phyloP scores from a whole-genome alignment of 139 green algal genomes.

The Picochlorum sp. region DNA sequence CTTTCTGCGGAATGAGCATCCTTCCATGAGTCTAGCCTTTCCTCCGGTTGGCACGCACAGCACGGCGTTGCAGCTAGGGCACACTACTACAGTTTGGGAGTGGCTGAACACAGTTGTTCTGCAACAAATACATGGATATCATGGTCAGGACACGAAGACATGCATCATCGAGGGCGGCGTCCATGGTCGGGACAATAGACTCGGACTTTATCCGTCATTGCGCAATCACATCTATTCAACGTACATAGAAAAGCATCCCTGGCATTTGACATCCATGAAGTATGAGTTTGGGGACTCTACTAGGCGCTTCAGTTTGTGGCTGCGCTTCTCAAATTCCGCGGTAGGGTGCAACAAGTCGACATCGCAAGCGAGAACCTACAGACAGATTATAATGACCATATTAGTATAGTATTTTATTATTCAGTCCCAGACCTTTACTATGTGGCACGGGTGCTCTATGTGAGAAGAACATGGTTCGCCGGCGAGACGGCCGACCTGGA shows the following conservation, averaged over 20 bases:
- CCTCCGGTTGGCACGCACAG: slow-evolving; percentile 96
- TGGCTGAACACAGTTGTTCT: slow-evolving; percentile 98
- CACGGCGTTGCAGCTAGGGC: slow-evolving; percentile 88
- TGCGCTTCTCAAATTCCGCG: slow-evolving; percentile 83
- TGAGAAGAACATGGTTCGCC: too few relatives aligned
- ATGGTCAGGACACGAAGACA: too few relatives aligned
- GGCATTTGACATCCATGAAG: slow-evolving; percentile 97
- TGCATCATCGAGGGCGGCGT: neutral
- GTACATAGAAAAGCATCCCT: slow-evolving; percentile 92
- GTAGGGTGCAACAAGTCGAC: slow-evolving; percentile 97
- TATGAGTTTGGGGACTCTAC: slow-evolving; percentile 83
- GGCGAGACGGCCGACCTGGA: too few relatives aligned
- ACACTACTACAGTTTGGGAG: slow-evolving; percentile 93
- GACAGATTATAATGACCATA: neutral
- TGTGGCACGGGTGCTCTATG: too few relatives aligned
- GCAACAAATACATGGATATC: slow-evolving; percentile 24
- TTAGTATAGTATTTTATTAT: neutral
- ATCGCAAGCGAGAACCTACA: slow-evolving; percentile 58
- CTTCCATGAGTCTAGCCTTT: slow-evolving; percentile 87
- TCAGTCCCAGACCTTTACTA: neutral
- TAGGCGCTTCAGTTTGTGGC: slow-evolving; percentile 96
- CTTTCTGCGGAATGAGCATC: slow-evolving; percentile 94
- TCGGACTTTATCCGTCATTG: neutral
- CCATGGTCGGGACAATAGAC: neutral
- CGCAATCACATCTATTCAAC: neutral